These are phyloP conservation scores for Microthlaspi erraticum DNA, from an alignment of 345 rosid genomes.

Conservation along the genomic window DNA sequence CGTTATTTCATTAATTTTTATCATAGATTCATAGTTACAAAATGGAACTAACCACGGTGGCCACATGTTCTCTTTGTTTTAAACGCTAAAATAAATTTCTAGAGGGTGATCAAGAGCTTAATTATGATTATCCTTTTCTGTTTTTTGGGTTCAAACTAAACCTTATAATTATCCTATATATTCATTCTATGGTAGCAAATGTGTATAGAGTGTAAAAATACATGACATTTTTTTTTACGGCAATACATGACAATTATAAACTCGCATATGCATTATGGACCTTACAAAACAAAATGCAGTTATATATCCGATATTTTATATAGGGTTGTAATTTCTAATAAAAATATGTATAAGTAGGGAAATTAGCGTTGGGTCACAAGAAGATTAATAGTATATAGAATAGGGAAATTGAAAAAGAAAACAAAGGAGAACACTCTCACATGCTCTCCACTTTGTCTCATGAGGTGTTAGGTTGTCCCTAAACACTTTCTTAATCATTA, in stretches of 20 bases:
- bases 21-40: not conserved
- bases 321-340: not conserved
- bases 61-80: conserved; percentile 4
- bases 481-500: conserved; percentile 30
- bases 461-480: conserved; percentile 39
- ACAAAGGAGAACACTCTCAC: conserved; percentile 23
- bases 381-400: conserved; percentile 16
- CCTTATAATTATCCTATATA: not conserved
- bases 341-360: not conserved
- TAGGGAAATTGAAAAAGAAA: conserved; percentile 22
- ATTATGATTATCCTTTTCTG: too few species aligned
- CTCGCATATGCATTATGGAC: not conserved
- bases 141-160: too few species aligned
- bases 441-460: conserved; percentile 42
- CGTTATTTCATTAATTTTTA: conserved; percentile 5
- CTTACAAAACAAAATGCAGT: not conserved
- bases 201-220: not conserved
- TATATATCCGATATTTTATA: not conserved
- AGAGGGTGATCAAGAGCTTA: too few species aligned
- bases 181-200: not conserved
- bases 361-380: conserved; percentile 22
- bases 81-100: too few species aligned
- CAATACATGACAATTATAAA: not conserved
- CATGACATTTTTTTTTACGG: too few species aligned
- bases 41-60: conserved; percentile 8